A percentile compares a stretch with the other conserved stretches of the same genome.
Evolutionary conservation across 1,284 basidiomycete species (phyloP).

Genomic region (Apiotrichum sp.): DNA sequence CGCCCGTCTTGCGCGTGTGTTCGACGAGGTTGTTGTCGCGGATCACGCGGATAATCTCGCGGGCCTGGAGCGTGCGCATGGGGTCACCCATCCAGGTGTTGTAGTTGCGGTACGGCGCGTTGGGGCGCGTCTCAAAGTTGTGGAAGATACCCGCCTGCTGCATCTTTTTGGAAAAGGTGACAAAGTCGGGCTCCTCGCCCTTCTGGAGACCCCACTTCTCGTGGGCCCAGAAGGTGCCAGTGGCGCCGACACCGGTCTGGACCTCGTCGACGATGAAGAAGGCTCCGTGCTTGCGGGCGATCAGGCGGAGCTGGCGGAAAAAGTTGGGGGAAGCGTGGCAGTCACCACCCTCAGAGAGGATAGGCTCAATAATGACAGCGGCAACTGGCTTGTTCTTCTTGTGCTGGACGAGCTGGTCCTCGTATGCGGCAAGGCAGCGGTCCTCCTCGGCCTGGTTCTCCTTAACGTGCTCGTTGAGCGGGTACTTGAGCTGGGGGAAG

Average conservation of each 20-base stretch:
- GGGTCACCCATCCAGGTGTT: slow-evolving; percentile 50
- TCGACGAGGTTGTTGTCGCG: slow-evolving; percentile 43
- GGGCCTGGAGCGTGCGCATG: slow-evolving; percentile 52
- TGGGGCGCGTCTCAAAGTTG: slow-evolving; percentile 49
- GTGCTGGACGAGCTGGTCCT: slow-evolving; percentile 37
- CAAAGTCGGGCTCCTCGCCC: slow-evolving; percentile 51
- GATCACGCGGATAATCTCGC: slow-evolving; percentile 51
- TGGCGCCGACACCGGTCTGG: slow-evolving; percentile 54
- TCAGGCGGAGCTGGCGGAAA: slow-evolving; percentile 50
- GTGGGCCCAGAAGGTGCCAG: slow-evolving; percentile 55
- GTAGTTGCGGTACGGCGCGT: slow-evolving; percentile 50
- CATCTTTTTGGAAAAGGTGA: slow-evolving; percentile 54
- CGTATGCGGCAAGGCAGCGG: slow-evolving; percentile 36
- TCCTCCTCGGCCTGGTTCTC: slow-evolving; percentile 48
- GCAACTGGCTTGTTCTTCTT: slow-evolving; percentile 50
- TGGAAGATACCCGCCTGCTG: slow-evolving; percentile 53
- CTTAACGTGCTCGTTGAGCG: slow-evolving; percentile 45
- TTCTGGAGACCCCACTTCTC: slow-evolving; percentile 52
- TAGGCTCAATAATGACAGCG: slow-evolving; percentile 55
- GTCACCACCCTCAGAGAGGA: slow-evolving; percentile 56
- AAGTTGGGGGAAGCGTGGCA: slow-evolving; percentile 52
- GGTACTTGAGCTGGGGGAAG: slow-evolving; percentile 54
- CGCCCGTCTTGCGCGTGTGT: slow-evolving; percentile 44
- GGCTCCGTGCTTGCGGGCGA: slow-evolving; percentile 51
- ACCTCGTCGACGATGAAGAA: slow-evolving; percentile 54